A percentile compares a stretch with the other conserved stretches of the same genome.
Evolutionary conservation across 345 rosid species (phyloP).

Genomic region (Populus simonii): DNA sequence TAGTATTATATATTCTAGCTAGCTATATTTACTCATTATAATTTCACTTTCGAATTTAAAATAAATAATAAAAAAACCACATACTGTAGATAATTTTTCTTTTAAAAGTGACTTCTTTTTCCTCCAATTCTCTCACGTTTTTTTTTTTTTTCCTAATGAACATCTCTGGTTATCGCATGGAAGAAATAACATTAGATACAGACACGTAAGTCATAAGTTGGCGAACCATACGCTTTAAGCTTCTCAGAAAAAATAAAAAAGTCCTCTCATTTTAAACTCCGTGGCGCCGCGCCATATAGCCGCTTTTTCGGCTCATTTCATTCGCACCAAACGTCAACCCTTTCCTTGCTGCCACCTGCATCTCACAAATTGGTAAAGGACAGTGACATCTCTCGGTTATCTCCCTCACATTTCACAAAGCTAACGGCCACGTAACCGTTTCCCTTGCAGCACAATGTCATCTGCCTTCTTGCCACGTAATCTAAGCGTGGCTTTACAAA

Average conservation of each 20-base stretch:
- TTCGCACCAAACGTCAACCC: slow-evolving; percentile 5
- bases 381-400: neutral
- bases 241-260: too few relatives aligned
- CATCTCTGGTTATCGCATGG: neutral
- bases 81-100: too few relatives aligned
- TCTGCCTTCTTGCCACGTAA: neutral
- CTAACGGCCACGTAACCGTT: slow-evolving; percentile 13
- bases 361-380: neutral
- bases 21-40: too few relatives aligned
- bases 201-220: slow-evolving; percentile 16
- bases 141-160: too few relatives aligned
- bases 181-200: neutral
- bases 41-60: too few relatives aligned
- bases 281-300: neutral
- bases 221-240: slow-evolving; percentile 21
- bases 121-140: neutral
- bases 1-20: too few relatives aligned
- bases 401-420: neutral
- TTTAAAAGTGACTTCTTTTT: too few relatives aligned
- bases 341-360: slow-evolving; percentile 10
- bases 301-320: neutral
- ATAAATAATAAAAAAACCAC: too few relatives aligned
- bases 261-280: neutral
- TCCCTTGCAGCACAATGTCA: neutral
- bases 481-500: neutral